Base-by-base conservation (phyloP, 768 basidiomycete species). In the Gelatoporia subvermispora region DNA sequence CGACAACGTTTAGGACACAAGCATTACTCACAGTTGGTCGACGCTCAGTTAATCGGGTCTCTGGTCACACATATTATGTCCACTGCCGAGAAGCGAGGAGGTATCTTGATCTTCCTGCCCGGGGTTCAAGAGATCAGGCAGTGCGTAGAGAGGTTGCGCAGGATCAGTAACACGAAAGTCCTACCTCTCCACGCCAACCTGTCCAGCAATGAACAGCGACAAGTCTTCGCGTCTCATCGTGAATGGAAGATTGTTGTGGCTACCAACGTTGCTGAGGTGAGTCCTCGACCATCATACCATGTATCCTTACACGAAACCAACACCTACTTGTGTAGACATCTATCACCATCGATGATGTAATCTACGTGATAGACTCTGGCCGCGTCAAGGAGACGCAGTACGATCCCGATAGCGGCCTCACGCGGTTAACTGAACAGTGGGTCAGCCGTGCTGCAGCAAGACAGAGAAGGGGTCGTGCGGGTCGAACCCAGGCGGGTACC, bases 101-200 rank as follows among this genome's bases (percentile, higher is more conserved):
- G 85, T 4, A 80, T 96, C 39, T 74, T 97, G 20, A 79, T 96
- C 38, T 97, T 97, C 67, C 72, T 93, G 47, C 82, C 91, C n/a
- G 93, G 93, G 63, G 85, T 92, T 1, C 87, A 86, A 65, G 89
- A 93, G 60, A 93, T 93, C 54, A 78, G 81, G 17, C 81, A 85
- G 51, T 88, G 87, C 57, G 79, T 90, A 17, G 78, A 84, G 11
- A 71, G 76, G 3, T 67, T 93, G 37, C 71, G 69, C 15, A 60
- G 59, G 35, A 54, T 62, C 0, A 49, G 55, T 3, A 63, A 63
- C 8, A 70, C 69, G 35, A 61, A 72, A 21, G 74, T 87, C 42
- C 72, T 93, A 21, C 89, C 93, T 0, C 76, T 97, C 0, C 93
- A 96, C 59, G 91, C 93, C 10, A 94, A 95, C 63, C 71, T 96